A percentile compares a stretch with the other conserved stretches of the same genome.
These are phyloP conservation scores for Crithidia expoeki DNA, from an alignment of 208 protist genomes.

Conservation along the genomic window DNA sequence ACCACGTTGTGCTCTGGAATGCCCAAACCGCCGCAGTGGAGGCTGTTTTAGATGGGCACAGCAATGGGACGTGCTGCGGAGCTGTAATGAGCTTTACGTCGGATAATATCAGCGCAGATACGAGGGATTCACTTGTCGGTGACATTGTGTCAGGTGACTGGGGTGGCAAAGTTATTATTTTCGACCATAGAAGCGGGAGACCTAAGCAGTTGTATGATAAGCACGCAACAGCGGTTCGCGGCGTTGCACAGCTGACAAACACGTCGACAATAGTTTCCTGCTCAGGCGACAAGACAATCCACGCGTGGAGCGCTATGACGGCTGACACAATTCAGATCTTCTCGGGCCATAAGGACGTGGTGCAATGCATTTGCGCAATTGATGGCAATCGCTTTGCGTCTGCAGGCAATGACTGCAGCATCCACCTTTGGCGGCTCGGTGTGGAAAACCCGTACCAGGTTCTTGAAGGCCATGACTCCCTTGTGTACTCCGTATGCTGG, in stretches of 20 bases:
- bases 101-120: constrained; percentile 4
- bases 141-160: constrained; percentile 85
- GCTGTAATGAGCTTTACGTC: constrained; percentile 30
- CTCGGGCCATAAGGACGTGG: constrained; percentile 61
- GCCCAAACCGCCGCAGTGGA: constrained; percentile 43
- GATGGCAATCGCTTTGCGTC: constrained; percentile 58
- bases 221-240: constrained; percentile 68
- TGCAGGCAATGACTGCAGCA: constrained; percentile 64
- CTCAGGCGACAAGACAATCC: constrained; percentile 85
- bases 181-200: constrained; percentile 55
- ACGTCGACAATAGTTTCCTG: constrained; percentile 55
- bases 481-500: constrained; percentile 74
- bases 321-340: constrained; percentile 54
- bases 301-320: constrained; percentile 68
- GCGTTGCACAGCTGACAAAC: constrained; percentile 59
- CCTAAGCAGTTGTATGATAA: constrained; percentile 56
- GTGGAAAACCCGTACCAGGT: constrained; percentile 20
- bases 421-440: constrained; percentile 58
- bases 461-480: constrained; percentile 62
- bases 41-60: constrained; percentile 73
- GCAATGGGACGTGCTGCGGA: constrained; percentile 64
- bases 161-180: constrained; percentile 65
- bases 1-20: constrained; percentile 76
- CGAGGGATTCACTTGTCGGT: constrained; percentile 26
- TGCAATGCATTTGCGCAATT: constrained; percentile 69